phyloP scores from a whole-genome alignment of 139 green algal species.

The Mesostigma viride region DNA sequence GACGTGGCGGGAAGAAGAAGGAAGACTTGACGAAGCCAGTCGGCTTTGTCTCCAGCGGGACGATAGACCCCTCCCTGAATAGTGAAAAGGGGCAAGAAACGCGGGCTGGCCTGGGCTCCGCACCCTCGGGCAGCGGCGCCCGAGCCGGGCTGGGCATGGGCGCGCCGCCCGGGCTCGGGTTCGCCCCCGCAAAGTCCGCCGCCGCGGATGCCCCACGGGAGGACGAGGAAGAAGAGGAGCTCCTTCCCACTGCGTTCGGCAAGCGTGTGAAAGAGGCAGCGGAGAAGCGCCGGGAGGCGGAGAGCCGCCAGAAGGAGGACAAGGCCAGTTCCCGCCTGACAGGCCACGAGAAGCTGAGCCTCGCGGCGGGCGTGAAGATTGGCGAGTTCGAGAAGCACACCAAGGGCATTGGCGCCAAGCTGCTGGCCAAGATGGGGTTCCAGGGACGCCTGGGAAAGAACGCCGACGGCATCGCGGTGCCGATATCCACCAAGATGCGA shows the following conservation, averaged over 20 bases:
- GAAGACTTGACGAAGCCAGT: constrained; percentile 60
- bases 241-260: constrained; percentile 72
- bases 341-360: constrained; percentile 18
- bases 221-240: constrained; percentile 35
- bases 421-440: constrained; percentile 92
- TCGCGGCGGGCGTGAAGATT: constrained; percentile 29
- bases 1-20: constrained; percentile 21
- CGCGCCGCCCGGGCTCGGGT: too few species aligned
- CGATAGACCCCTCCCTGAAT: neutral
- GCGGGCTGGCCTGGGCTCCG: constrained; percentile 16
- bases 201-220: too few species aligned
- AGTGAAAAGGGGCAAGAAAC: neutral
- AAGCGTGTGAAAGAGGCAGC: constrained; percentile 41
- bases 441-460: constrained; percentile 55
- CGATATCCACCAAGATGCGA: constrained; percentile 71
- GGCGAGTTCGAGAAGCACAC: constrained; percentile 81
- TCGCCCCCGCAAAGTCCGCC: too few species aligned
- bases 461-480: constrained; percentile 69
- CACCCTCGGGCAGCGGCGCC: neutral
- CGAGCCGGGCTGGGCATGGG: too few species aligned
- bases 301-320: constrained; percentile 34
- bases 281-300: constrained; percentile 23
- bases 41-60: constrained; percentile 66
- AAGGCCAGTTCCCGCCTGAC: constrained; percentile 15
- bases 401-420: constrained; percentile 85